A percentile compares a stretch with the other conserved stretches of the same genome.
Conservation (phyloP, 192 early-diverging fungal species). For the Podila clonocystis region DNA sequence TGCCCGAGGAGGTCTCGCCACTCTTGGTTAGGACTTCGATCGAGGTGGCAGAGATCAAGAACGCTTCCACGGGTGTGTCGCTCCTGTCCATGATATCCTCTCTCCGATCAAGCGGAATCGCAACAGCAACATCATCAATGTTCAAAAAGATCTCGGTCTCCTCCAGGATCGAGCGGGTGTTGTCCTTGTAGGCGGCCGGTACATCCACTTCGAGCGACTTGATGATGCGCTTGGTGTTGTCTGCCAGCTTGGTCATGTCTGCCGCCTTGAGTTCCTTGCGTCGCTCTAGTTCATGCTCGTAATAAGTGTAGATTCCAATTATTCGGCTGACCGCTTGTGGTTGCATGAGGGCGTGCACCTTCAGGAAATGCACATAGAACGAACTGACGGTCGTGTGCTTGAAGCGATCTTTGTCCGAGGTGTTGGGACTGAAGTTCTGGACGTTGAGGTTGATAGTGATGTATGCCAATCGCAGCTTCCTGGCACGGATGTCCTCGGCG, state of each 20-base stretch:
- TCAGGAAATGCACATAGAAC: constrained; percentile 63
- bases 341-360: constrained; percentile 78
- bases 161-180: constrained; percentile 63
- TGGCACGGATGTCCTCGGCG: constrained; percentile 52
- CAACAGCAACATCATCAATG: constrained; percentile 66
- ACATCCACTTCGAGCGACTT: constrained; percentile 69
- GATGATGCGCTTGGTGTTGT: constrained; percentile 73
- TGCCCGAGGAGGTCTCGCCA: constrained; percentile 62
- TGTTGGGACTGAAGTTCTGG: constrained; percentile 61
- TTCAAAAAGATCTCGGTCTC: constrained; percentile 60
- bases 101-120: constrained; percentile 67
- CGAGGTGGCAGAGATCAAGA: constrained; percentile 68
- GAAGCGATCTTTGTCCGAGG: constrained; percentile 46
- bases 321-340: constrained; percentile 73
- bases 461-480: constrained; percentile 66
- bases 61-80: constrained; percentile 57
- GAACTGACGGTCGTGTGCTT: constrained; percentile 51
- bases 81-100: constrained; percentile 53
- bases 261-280: constrained; percentile 63
- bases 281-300: constrained; percentile 70
- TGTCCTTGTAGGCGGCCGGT: constrained; percentile 56
- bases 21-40: constrained; percentile 70
- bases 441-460: constrained; percentile 70
- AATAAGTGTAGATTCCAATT: constrained; percentile 72
- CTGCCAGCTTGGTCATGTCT: constrained; percentile 67